A percentile compares a stretch with the other conserved stretches of the same genome.
phyloP scores from a whole-genome alignment of 2,329 filamentous ascomycete species.

The Colletotrichum sp. region DNA sequence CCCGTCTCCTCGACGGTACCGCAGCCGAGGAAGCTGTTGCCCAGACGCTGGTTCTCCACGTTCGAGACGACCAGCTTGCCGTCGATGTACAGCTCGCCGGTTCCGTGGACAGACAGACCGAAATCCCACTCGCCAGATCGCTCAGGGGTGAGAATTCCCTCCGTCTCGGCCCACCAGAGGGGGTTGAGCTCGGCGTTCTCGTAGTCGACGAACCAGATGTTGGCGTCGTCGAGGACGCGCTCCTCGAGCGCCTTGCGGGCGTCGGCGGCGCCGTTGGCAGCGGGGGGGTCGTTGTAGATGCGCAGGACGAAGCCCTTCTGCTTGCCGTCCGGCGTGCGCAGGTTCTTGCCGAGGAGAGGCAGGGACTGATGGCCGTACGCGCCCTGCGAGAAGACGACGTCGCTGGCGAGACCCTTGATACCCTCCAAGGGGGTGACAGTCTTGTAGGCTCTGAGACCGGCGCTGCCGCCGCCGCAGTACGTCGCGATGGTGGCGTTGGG shows the following conservation, averaged over 20 bases:
- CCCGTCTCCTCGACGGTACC: slow-evolving; percentile 36
- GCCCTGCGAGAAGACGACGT: slow-evolving; percentile 28
- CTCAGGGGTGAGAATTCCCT: slow-evolving; percentile 26
- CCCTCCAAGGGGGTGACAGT: slow-evolving; percentile 34
- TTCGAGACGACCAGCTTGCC: slow-evolving; percentile 35
- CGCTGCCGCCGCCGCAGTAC: slow-evolving; percentile 38
- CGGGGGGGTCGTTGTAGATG: slow-evolving; percentile 27
- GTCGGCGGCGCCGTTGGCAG: neutral
- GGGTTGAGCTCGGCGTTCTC: slow-evolving; percentile 24
- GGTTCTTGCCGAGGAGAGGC: slow-evolving; percentile 30
- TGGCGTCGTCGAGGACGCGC: slow-evolving; percentile 25
- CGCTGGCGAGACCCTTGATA: slow-evolving; percentile 25
- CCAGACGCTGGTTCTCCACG: slow-evolving; percentile 34
- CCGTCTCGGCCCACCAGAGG: slow-evolving; percentile 28
- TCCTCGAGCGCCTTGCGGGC: slow-evolving; percentile 23
- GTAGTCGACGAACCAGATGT: slow-evolving; percentile 31
- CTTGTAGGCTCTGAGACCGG: slow-evolving; percentile 35
- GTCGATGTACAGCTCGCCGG: slow-evolving; percentile 36
- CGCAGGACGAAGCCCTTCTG: slow-evolving; percentile 28
- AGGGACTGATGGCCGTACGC: slow-evolving; percentile 36
- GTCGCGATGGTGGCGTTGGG: slow-evolving; percentile 51
- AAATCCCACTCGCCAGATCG: slow-evolving; percentile 32
- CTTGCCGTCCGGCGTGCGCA: slow-evolving; percentile 26
- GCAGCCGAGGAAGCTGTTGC: slow-evolving; percentile 41
- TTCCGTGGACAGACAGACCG: slow-evolving; percentile 39